Evolutionary conservation across 2,329 filamentous ascomycete genomes (phyloP).

Genomic region (Sporothrix inflata): DNA sequence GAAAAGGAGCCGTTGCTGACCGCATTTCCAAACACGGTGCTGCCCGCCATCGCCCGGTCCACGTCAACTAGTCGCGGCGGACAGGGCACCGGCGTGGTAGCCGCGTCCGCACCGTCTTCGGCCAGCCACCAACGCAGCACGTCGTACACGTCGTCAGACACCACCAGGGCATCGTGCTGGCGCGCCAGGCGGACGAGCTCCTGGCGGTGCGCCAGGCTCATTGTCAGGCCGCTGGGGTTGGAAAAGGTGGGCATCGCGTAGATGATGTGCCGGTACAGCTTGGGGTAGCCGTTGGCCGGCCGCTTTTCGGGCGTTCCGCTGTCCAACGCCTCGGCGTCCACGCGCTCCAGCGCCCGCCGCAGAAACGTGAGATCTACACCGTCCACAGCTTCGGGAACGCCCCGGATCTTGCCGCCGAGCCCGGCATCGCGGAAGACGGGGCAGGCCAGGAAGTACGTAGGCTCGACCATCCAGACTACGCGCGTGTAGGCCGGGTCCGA

Average conservation of each 20-base stretch:
- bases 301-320: constrained; percentile 25
- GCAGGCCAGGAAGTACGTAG: constrained; percentile 68
- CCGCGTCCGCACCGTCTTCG: too few species aligned
- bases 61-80: constrained; percentile 64
- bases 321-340: not conserved
- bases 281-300: constrained; percentile 45
- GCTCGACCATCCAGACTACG: constrained; percentile 67
- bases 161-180: constrained; percentile 65
- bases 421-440: constrained; percentile 68
- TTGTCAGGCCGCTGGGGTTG: constrained; percentile 68
- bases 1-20: constrained; percentile 70
- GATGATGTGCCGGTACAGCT: constrained; percentile 68
- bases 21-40: constrained; percentile 64
- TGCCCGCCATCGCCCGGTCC: constrained; percentile 59
- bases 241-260: constrained; percentile 72
- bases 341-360: constrained; percentile 35
- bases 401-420: constrained; percentile 59
- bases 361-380: constrained; percentile 63
- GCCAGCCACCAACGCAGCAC: constrained; percentile 60
- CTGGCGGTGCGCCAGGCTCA: constrained; percentile 60
- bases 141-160: constrained; percentile 75
- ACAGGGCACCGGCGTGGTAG: too few species aligned
- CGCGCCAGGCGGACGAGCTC: constrained; percentile 63
- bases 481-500: constrained; percentile 66
- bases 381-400: constrained; percentile 65